Evolutionary conservation across 352 stramenopile species (phyloP), one percentile per base, ranked within the genome.

Genomic region (Phytopythium montanum): DNA sequence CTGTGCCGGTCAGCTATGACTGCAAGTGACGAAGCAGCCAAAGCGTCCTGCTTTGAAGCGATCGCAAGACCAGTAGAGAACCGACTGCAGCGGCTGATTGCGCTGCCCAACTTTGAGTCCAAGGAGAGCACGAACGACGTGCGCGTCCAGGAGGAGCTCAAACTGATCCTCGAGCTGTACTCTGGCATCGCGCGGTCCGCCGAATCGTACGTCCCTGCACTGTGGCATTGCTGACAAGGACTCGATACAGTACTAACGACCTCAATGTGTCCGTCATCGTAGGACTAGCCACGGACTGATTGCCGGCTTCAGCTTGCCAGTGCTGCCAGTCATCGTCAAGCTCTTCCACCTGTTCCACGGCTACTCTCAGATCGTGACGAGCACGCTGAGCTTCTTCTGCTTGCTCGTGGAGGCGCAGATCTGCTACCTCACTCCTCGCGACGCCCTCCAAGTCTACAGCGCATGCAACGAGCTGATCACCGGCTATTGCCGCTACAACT

Each of bases 321-420:
- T 71, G 54, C 56, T 95, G 5, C 78, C 85, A 16, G 75, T 91
- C 31, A 75, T 93, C 58, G 81, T 93, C 21, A 80, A 86, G 59
- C 62, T 90, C 23, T 88, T 94, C 58, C 68, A 91, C 59, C 60
- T 90, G 5, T 94, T 92, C 65, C 80, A 94, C 34, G 69, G 67
- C 29, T 78, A 93, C 48, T 63, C 77, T 3, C 79, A 92, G 60
- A 77, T 94, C 51, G 82, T 92, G 41, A 79, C 88, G 33, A 65
- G 89, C 51, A 85, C 73, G 6, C 67, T 95, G 29, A 79, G 65
- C n/a, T 92, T 92, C 60, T 91, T 90, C 59, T 92, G 85, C 28
- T 53, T 83, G 25, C 65, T 95, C 29, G 86, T 94, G 13, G 86
- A 94, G 57, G 84, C 83, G 5, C 85, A 95, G 54, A 73, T 95